These are phyloP conservation scores for Ceratobasidium sp. DNA, from an alignment of 1,284 basidiomycete species.

Conservation along the genomic window DNA sequence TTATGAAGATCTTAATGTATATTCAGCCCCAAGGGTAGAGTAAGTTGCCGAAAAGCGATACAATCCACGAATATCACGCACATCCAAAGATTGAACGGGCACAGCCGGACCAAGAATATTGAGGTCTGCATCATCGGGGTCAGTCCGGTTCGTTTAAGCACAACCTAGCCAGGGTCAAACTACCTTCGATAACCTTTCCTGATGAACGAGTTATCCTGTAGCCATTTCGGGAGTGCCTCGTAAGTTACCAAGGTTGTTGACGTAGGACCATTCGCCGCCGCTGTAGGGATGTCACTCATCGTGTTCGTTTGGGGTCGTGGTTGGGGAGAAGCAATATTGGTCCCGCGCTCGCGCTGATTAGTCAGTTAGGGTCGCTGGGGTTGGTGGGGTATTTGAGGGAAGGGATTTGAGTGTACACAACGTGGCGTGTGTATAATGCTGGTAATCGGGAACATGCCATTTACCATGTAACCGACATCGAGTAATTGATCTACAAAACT, in stretches of 20 bases:
- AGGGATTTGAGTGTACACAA: not conserved
- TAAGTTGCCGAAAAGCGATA: slow-evolving; percentile 28
- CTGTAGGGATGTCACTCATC: not conserved
- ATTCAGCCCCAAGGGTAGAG: slow-evolving; percentile 28
- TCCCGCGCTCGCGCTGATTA: slow-evolving; percentile 4
- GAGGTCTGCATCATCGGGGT: slow-evolving; percentile 61
- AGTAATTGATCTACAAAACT: not conserved
- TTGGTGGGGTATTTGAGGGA: not conserved
- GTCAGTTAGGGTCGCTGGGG: slow-evolving; percentile 17
- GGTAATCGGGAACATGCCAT: not conserved
- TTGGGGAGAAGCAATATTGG: slow-evolving; percentile 4
- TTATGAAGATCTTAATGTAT: slow-evolving; percentile 78
- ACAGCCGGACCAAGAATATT: slow-evolving; percentile 75
- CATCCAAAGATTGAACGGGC: slow-evolving; percentile 78
- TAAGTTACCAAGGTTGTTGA: not conserved
- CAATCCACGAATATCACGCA: slow-evolving; percentile 61
- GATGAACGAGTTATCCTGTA: slow-evolving; percentile 82
- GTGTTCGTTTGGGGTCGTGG: slow-evolving; percentile 27
- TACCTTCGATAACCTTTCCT: slow-evolving; percentile 78
- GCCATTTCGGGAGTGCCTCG: slow-evolving; percentile 40
- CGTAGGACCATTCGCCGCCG: not conserved
- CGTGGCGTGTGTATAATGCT: slow-evolving; percentile 5
- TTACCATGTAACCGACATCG: not conserved
- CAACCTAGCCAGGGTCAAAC: slow-evolving; percentile 48
- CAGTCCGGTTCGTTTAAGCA: not conserved